These are phyloP conservation scores for Pyrenophora graminea DNA, from an alignment of 2,329 filamentous ascomycete species.

Conservation along the genomic window DNA sequence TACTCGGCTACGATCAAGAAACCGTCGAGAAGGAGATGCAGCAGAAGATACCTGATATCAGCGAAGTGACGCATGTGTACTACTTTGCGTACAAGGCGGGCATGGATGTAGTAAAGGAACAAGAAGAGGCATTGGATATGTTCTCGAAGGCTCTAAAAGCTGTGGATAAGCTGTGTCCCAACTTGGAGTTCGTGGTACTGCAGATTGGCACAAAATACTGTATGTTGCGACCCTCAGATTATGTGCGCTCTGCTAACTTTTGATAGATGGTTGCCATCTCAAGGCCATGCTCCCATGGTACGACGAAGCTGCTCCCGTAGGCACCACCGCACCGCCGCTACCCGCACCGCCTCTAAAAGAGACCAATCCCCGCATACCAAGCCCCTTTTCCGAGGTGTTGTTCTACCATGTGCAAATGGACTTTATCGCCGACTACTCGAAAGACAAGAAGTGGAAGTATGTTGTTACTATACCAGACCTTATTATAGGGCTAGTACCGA, in stretches of 20 bases:
- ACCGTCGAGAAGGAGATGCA: constrained; percentile 44
- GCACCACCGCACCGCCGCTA: constrained; percentile 10
- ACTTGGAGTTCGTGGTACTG: constrained; percentile 34
- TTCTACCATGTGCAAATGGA: constrained; percentile 51
- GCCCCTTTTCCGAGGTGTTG: constrained; percentile 42
- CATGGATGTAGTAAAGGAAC: constrained; percentile 46
- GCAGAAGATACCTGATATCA: constrained; percentile 41
- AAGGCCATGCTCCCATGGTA: constrained; percentile 35
- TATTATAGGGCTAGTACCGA: constrained; percentile 50
- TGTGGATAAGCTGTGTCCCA: constrained; percentile 26
- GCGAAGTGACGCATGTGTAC: constrained; percentile 51
- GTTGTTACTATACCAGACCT: constrained; percentile 49
- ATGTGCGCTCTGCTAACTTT: constrained; percentile 1
- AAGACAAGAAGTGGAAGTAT: constrained; percentile 47
- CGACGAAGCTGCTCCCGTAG: constrained; percentile 2
- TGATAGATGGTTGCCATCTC: constrained; percentile 49
- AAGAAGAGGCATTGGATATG: constrained; percentile 49
- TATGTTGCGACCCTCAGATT: constrained; percentile 7
- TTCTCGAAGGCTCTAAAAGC: constrained; percentile 47
- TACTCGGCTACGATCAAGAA: constrained; percentile 47
- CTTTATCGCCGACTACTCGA: constrained; percentile 41
- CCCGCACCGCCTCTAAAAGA: constrained; percentile 11
- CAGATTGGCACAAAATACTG: constrained; percentile 46
- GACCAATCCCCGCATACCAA: constrained; percentile 17
- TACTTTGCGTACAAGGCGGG: constrained; percentile 52